Percentiles rank a stretch among this genome's conserved stretches.
Evolutionary conservation across 108 stramenopile genomes (phyloP).

Genomic region (Cyclotella distinguenda): DNA sequence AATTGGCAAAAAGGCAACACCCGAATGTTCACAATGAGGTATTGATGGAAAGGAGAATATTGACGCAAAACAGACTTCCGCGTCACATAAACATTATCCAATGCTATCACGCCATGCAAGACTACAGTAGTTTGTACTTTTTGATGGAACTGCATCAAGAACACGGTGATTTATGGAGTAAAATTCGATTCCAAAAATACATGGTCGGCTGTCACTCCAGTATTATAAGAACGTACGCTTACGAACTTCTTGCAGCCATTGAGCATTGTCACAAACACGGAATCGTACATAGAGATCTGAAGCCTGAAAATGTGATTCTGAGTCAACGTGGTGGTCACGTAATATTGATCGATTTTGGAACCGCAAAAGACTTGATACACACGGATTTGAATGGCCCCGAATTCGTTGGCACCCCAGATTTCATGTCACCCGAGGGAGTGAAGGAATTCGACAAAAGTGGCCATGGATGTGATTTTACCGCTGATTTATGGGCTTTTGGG

Average conservation of each 20-base stretch:
- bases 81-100: constrained; percentile 59
- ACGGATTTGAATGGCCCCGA: constrained; percentile 97
- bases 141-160: constrained; percentile 87
- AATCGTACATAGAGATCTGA: constrained; percentile 96
- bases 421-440: constrained; percentile 96
- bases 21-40: constrained; percentile 96
- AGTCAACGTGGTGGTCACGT: constrained; percentile 74
- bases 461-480: constrained; percentile 48
- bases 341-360: constrained; percentile 96
- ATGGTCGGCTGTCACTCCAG: constrained; percentile 80
- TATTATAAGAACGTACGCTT: constrained; percentile 75
- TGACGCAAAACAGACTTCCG: constrained; percentile 64
- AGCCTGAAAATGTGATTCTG: constrained; percentile 93
- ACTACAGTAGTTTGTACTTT: constrained; percentile 65
- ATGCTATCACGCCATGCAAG: constrained; percentile 89
- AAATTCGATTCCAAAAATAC: constrained; percentile 53
- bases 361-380: constrained; percentile 92
- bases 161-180: constrained; percentile 89
- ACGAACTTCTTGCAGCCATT: constrained; percentile 85
- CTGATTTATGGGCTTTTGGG: constrained; percentile 87
- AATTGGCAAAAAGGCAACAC: constrained; percentile 87
- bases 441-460: constrained; percentile 45
- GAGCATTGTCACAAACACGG: constrained; percentile 89
- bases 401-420: constrained; percentile 99
- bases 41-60: constrained; percentile 90